Evolutionary conservation across 257 asterid species (phyloP).

Genomic region (Thymus mandschuricus): DNA sequence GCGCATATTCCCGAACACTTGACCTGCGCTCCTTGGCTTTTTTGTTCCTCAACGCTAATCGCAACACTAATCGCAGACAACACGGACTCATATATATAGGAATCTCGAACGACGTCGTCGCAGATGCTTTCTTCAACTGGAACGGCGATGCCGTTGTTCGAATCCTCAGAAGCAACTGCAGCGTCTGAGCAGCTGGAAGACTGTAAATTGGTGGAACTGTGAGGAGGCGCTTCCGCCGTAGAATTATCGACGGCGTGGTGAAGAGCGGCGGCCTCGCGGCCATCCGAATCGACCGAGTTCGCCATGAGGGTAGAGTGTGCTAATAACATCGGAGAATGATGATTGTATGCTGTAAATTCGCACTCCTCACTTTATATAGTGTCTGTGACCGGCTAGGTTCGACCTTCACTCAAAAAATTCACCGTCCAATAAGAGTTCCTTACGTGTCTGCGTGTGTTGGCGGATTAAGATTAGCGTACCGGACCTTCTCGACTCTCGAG

Average conservation of each 20-base stretch:
- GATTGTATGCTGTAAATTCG: background rate
- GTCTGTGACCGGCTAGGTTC: too few relatives aligned
- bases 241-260: constrained; percentile 15
- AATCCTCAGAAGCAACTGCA: background rate
- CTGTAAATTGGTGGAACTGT: background rate
- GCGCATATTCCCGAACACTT: constrained; percentile 48
- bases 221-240: constrained; percentile 21
- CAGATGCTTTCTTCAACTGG: constrained; percentile 19
- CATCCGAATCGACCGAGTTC: constrained; percentile 17
- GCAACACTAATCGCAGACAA: background rate
- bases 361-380: too few relatives aligned
- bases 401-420: too few relatives aligned
- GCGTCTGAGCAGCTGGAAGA: constrained; percentile 22
- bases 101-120: constrained; percentile 1
- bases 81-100: background rate
- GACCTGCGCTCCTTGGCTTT: constrained; percentile 30
- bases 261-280: constrained; percentile 25
- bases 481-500: too few relatives aligned
- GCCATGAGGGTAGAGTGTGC: constrained; percentile 19
- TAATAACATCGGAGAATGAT: background rate
- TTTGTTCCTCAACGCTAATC: background rate
- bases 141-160: constrained; percentile 7
- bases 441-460: too few relatives aligned
- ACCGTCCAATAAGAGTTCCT: too few relatives aligned
- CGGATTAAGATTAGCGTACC: too few relatives aligned